Evolutionary conservation across 495 filamentous ascomycete species (phyloP), one percentile per base, ranked within the genome.

Genomic region (Aspergillus olivimuriae): DNA sequence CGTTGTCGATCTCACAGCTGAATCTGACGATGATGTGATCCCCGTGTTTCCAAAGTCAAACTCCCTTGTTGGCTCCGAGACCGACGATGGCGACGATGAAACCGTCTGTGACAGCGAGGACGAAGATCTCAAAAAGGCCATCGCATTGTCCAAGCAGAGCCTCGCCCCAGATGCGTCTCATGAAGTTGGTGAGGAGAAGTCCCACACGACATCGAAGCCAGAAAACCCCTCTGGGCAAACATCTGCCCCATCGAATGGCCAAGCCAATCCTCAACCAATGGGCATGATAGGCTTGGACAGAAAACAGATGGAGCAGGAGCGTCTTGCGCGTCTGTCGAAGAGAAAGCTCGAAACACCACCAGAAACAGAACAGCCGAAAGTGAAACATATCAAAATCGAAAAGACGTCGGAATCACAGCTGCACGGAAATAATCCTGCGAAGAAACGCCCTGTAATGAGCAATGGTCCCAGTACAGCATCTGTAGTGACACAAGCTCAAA

Each of bases 241-340:
- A 14, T 18, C 36, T 8, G 14, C 11, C 16, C 1, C 33, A 20
- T 20, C 34, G 32, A 23, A n/a, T 17, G 17, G 9, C 8, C 34
- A 33, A 15, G 2, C 41, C 14, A 11, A 26, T n/a, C 5, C 39
- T 11, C 38, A 20, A 9, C 21, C 39, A 1, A 39, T 60, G 9
- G 57, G 69, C 4, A 32, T 78, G 0, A 40, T 72, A 3, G 80
- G 78, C 0, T 59, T 89, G 0, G 75, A 94, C 60, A 76, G 89
- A 8, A 86, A 84, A 58, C 72, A 82, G 46, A 92, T 95, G 87
- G 91, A 97, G 51, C 68, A 82, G 53, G 91, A 94, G 53, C 77
- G 91, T 16, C 73, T 95, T 7, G 83, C 81, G 14, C 74, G 90
- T 28, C 46, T 75, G 4, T 62, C 67, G 15, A 84, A 85, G 51